Conservation (phyloP, 441 rosid genomes). For the Eruca vesicaria region DNA sequence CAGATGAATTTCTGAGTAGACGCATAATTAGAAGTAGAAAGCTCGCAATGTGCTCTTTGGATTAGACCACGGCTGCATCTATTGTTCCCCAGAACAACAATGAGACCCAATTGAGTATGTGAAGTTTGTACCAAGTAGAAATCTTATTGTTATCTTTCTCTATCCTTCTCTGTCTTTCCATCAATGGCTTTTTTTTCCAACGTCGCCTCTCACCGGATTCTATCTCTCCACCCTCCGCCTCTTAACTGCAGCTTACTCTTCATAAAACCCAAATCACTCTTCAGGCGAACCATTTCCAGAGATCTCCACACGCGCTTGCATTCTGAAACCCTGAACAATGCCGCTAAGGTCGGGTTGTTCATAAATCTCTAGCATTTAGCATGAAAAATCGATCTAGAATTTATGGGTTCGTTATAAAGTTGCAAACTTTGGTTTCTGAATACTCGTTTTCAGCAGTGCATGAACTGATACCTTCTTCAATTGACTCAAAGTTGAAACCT, state of each 20-base stretch:
- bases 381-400: background rate
- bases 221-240: conserved; percentile 12
- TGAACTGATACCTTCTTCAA: conserved; percentile 42
- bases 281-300: conserved; percentile 19
- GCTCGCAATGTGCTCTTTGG: too few relatives aligned
- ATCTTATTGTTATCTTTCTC: background rate
- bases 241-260: conserved; percentile 24
- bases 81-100: too few relatives aligned
- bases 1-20: too few relatives aligned
- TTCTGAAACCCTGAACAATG: conserved; percentile 33
- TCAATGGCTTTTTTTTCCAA: conserved; percentile 53
- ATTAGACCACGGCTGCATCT: too few relatives aligned
- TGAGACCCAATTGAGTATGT: too few relatives aligned
- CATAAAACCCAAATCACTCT: conserved; percentile 31
- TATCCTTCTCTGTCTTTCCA: conserved; percentile 21
- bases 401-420: background rate
- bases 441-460: conserved; percentile 54
- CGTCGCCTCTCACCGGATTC: conserved; percentile 31
- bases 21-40: too few relatives aligned
- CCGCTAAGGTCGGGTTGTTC: conserved; percentile 35
- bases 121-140: conserved; percentile 27
- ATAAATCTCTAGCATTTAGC: background rate
- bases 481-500: conserved; percentile 30
- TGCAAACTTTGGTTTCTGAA: conserved; percentile 13
- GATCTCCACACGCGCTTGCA: conserved; percentile 22